Conservation (phyloP, 1,284 basidiomycete genomes). For the Trichosporon inkin region DNA sequence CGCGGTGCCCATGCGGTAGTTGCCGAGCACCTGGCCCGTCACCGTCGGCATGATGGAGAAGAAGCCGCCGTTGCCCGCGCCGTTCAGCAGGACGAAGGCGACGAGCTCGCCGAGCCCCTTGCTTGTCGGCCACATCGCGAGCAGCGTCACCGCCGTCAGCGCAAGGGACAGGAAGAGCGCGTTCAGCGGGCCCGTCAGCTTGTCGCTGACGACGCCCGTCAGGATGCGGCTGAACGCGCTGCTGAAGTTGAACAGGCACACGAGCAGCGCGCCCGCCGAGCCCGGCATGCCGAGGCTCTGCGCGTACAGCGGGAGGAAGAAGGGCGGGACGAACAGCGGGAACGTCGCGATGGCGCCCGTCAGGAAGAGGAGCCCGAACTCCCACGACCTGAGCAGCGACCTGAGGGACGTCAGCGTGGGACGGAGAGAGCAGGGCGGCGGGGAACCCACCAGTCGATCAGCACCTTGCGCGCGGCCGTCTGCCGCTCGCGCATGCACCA, state of each 20-base stretch:
- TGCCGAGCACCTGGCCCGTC: slow-evolving; percentile 24
- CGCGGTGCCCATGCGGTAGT: slow-evolving; percentile 23
- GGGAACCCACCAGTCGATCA: slow-evolving; percentile 16
- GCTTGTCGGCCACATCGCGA: slow-evolving; percentile 29
- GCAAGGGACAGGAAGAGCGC: slow-evolving; percentile 13
- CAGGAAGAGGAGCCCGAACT: slow-evolving; percentile 39
- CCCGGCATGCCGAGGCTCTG: slow-evolving; percentile 31
- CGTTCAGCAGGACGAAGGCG: slow-evolving; percentile 31
- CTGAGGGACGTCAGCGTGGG: slow-evolving; percentile 17
- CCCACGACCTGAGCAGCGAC: slow-evolving; percentile 33
- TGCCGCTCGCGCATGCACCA: slow-evolving; percentile 17
- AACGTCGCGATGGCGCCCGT: slow-evolving; percentile 42
- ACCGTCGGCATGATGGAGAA: slow-evolving; percentile 35
- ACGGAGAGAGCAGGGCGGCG: background rate
- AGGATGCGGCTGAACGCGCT: slow-evolving; percentile 29
- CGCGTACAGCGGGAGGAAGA: slow-evolving; percentile 47
- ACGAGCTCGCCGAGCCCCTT: slow-evolving; percentile 27
- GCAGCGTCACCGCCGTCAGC: slow-evolving; percentile 22
- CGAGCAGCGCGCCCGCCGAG: slow-evolving; percentile 32
- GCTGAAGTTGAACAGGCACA: slow-evolving; percentile 32
- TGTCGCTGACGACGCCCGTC: slow-evolving; percentile 30
- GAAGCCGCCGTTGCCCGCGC: slow-evolving; percentile 29
- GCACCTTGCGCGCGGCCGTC: background rate
- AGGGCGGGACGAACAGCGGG: slow-evolving; percentile 46
- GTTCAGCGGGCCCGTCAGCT: slow-evolving; percentile 16